phyloP scores from a whole-genome alignment of 768 basidiomycete species.

The Porpolomopsis calyptriformis region DNA sequence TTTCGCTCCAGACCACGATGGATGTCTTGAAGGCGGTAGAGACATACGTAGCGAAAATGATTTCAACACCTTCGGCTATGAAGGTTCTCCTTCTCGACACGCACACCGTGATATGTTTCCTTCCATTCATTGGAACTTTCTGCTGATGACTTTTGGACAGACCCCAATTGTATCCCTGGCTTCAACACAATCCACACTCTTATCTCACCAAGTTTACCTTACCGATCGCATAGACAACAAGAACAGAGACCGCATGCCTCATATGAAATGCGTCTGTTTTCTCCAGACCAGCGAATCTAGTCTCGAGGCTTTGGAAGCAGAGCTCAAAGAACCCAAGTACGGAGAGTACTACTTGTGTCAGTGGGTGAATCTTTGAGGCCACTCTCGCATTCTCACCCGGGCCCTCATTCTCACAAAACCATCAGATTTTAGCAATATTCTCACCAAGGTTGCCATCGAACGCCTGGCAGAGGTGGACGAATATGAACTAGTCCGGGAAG shows the following conservation, averaged over 20 bases:
- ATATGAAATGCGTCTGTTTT: constrained; percentile 97
- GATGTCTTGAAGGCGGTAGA: constrained; percentile 94
- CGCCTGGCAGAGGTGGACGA: constrained; percentile 89
- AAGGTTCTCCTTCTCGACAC: constrained; percentile 91
- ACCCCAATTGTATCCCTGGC: constrained; percentile 94
- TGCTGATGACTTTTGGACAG: constrained; percentile 27
- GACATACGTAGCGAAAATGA: constrained; percentile 83
- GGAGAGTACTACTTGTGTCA: constrained; percentile 99
- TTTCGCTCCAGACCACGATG: constrained; percentile 48
- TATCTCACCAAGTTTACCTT: constrained; percentile 94
- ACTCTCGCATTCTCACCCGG: constrained; percentile 11
- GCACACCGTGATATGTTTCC: constrained; percentile 61
- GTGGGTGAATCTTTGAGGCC: constrained; percentile 55
- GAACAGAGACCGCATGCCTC: constrained; percentile 82
- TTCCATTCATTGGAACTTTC: neutral
- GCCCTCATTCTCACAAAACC: constrained; percentile 6
- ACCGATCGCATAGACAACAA: constrained; percentile 97
- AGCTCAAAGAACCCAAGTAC: constrained; percentile 85
- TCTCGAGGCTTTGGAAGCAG: constrained; percentile 70
- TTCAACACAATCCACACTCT: constrained; percentile 83
- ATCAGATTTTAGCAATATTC: constrained; percentile 88
- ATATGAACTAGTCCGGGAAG: constrained; percentile 91
- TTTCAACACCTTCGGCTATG: constrained; percentile 79
- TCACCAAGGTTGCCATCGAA: constrained; percentile 86
- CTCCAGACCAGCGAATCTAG: constrained; percentile 75